Evolutionary conservation across 495 filamentous ascomycete species (phyloP).

Genomic region (Hypoxylon lienhwacheense): DNA sequence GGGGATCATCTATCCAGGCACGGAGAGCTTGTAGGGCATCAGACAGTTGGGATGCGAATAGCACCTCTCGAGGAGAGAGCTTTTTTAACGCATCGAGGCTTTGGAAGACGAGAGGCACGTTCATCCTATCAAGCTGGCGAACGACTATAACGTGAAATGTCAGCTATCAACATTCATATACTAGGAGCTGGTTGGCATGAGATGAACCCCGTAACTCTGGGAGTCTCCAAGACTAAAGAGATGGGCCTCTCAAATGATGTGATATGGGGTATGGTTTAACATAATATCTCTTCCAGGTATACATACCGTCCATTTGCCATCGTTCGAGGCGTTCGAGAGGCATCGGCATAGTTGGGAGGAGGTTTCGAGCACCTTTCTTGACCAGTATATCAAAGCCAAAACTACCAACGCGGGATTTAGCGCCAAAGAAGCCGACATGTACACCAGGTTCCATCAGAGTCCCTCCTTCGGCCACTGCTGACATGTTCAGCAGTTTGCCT

Average conservation of each 20-base stretch:
- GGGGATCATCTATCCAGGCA: slow-evolving; percentile 42
- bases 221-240: background rate
- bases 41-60: slow-evolving; percentile 44
- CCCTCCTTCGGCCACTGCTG: slow-evolving; percentile 54
- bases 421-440: slow-evolving; percentile 73
- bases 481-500: slow-evolving; percentile 62
- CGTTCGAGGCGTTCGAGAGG: slow-evolving; percentile 57
- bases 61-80: slow-evolving; percentile 39
- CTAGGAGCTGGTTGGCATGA: background rate
- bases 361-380: slow-evolving; percentile 61
- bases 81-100: slow-evolving; percentile 46
- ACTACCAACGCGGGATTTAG: slow-evolving; percentile 64
- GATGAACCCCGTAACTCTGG: background rate
- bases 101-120: slow-evolving; percentile 54
- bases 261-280: slow-evolving; percentile 17
- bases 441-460: slow-evolving; percentile 65
- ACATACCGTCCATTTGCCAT: slow-evolving; percentile 55
- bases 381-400: slow-evolving; percentile 77
- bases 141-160: slow-evolving; percentile 43
- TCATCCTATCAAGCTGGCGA: slow-evolving; percentile 59
- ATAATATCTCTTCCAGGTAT: too few species aligned
- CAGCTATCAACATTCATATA: slow-evolving; percentile 1
- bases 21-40: slow-evolving; percentile 44
- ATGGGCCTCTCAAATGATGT: background rate
- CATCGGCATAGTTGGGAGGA: slow-evolving; percentile 67